Conservation (phyloP, 2,329 filamentous ascomycete species). For the Diaporthe amygdali region DNA sequence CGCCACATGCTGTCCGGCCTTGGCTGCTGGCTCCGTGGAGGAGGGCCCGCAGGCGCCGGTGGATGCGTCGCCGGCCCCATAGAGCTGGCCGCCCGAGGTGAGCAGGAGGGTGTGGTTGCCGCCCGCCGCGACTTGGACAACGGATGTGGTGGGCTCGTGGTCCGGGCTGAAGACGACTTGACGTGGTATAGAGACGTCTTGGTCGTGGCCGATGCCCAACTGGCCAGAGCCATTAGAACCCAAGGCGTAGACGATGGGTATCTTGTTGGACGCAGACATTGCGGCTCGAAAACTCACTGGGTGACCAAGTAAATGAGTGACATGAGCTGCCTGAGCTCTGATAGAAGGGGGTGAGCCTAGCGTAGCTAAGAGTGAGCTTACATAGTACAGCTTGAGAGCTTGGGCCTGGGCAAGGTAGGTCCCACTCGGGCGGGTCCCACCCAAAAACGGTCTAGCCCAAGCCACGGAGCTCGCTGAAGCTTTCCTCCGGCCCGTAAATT, state of each 20-base stretch:
- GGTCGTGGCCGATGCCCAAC: slow-evolving; percentile 71
- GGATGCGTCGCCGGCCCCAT: slow-evolving; percentile 66
- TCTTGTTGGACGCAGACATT: slow-evolving; percentile 29
- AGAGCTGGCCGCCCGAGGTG: slow-evolving; percentile 62
- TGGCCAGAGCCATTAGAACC: slow-evolving; percentile 82
- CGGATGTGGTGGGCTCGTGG: slow-evolving; percentile 38
- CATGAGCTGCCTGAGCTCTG: not conserved
- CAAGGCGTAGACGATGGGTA: slow-evolving; percentile 68
- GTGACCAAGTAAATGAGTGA: not conserved
- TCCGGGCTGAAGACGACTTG: slow-evolving; percentile 60
- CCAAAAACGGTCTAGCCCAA: not conserved
- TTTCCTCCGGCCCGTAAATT: slow-evolving; percentile 11
- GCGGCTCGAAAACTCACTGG: not conserved
- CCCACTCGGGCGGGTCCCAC: not conserved
- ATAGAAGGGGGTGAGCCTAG: not conserved
- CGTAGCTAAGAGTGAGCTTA: too few species aligned
- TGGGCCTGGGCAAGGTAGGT: not conserved
- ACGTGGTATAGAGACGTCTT: slow-evolving; percentile 73
- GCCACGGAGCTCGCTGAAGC: slow-evolving; percentile 7
- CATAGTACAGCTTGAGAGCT: not conserved
- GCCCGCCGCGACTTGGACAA: slow-evolving; percentile 61
- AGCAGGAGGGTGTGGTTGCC: slow-evolving; percentile 88
- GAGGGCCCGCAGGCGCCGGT: slow-evolving; percentile 60
- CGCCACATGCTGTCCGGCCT: not conserved
- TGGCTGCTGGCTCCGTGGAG: slow-evolving; percentile 25